phyloP scores from a whole-genome alignment of 306 rosid genomes.

The Calophaca sinica region DNA sequence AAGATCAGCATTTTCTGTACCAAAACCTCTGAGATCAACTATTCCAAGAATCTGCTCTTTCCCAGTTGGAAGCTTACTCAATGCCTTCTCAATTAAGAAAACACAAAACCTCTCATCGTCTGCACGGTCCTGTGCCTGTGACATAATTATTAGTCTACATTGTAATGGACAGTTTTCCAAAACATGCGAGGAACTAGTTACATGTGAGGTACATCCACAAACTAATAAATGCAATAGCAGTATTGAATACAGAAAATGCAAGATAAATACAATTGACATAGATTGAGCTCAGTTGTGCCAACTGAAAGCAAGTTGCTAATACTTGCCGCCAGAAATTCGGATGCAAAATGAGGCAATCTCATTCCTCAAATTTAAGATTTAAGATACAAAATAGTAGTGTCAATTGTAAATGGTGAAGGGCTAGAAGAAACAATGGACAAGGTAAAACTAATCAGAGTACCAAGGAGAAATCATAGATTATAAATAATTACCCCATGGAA shows the following conservation, averaged over 20 bases:
- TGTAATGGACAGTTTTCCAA: constrained; percentile 35
- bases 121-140: constrained; percentile 68
- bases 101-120: constrained; percentile 84
- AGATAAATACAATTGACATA: constrained; percentile 2
- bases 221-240: constrained; percentile 12
- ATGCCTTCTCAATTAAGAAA: constrained; percentile 81
- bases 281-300: constrained; percentile 24
- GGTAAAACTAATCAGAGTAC: constrained; percentile 14
- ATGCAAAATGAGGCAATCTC: constrained; percentile 34
- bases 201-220: neutral
- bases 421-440: constrained; percentile 24
- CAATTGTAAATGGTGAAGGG: constrained; percentile 28
- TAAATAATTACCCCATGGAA: neutral
- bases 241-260: neutral
- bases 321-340: constrained; percentile 2
- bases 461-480: constrained; percentile 13
- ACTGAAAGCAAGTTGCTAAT: constrained; percentile 24
- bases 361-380: constrained; percentile 19
- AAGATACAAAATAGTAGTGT: constrained; percentile 5
- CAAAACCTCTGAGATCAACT: constrained; percentile 82
- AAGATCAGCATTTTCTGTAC: constrained; percentile 78
- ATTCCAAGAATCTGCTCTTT: constrained; percentile 75
- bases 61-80: constrained; percentile 77
- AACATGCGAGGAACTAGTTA: neutral
- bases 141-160: constrained; percentile 38